Percentiles rank a stretch among this genome's conserved stretches.
Conservation (phyloP, 495 filamentous ascomycete genomes). For the Schizothecium vesticola region DNA sequence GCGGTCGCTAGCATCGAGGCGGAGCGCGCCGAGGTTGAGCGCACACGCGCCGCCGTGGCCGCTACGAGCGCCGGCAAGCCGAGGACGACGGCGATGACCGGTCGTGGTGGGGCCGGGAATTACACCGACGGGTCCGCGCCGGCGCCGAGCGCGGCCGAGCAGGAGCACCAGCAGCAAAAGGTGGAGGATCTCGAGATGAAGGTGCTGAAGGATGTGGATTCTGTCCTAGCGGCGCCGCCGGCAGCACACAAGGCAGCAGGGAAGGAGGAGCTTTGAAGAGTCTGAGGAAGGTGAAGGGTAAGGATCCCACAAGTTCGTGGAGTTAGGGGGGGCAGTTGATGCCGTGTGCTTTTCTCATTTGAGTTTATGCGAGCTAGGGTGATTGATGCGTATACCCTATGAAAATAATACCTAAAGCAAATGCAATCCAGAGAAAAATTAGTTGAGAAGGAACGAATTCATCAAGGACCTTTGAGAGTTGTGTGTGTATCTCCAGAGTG, state of each 20-base stretch:
- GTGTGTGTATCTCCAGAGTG: background rate
- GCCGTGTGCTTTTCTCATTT: background rate
- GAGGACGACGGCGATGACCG: slow-evolving; percentile 21
- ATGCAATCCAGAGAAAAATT: background rate
- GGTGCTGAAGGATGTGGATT: slow-evolving; percentile 44
- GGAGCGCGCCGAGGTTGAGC: slow-evolving; percentile 19
- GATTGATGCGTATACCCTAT: background rate
- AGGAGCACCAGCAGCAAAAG: slow-evolving; percentile 27
- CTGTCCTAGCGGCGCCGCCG: slow-evolving; percentile 32
- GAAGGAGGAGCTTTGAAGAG: slow-evolving; percentile 5
- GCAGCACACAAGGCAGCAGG: slow-evolving; percentile 28
- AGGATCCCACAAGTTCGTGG: background rate
- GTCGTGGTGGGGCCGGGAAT: slow-evolving; percentile 58
- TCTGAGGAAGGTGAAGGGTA: background rate
- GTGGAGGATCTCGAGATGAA: slow-evolving; percentile 31
- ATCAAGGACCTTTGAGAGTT: background rate
- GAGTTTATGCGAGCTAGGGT: background rate
- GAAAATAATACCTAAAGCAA: background rate
- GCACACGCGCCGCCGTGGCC: slow-evolving; percentile 20
- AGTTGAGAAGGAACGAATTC: background rate
- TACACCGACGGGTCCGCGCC: slow-evolving; percentile 30
- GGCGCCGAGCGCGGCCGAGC: slow-evolving; percentile 17
- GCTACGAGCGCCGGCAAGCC: slow-evolving; percentile 18
- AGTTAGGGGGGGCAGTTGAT: background rate
- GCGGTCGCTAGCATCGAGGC: slow-evolving; percentile 22